Base-by-base conservation (phyloP, 164 flowering plant species). In the Pachysandra terminalis region DNA sequence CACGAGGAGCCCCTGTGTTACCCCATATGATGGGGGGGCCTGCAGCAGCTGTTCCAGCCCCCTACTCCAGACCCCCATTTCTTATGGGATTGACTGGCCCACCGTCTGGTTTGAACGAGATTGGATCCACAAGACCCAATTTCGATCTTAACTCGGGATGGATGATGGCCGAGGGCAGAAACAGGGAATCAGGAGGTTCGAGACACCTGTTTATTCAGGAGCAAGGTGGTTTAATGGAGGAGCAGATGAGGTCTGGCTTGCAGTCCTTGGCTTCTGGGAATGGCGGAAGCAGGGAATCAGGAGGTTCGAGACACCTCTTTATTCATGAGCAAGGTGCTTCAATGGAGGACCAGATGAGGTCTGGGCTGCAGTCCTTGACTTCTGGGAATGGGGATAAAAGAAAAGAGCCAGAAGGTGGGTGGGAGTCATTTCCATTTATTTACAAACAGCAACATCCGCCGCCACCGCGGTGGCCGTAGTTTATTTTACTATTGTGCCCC, bases 391-490 rank as follows among this genome's bases (percentile, higher is more conserved):
- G 60, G 60, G 15, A 68, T 23, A 94, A 89, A 69, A 78, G 97
- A 61, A 89, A 85, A 79, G 97, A 91, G 74, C 90, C 94, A 2
- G 97, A 92, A 15, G 63, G 81, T 54, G 93, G 90, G 25, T 86
- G 88, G 90, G 96, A 87, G 27, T 27, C 71, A 5, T 84, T 66
- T 73, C 75, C 82, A 12, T 63, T 68, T 23, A 71, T 67, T 60
- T 73, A 73, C 81, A 85, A 80, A 70, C 86, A 78, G 60, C 86
- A 83, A n/a, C n/a, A n/a, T n/a, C n/a, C n/a, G n/a, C n/a, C n/a
- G 37, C 37, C 37, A 53, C 81, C 86, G 3, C 88, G 90, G 49
- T 86, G 91, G 90, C 78, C 74, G 72, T 79, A 73, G 71, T 51
- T 57, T 1, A 14, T 2, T 7, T 58, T 70, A 65, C 14, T 58